A percentile compares a stretch with the other conserved stretches of the same genome.
Evolutionary conservation across 2,329 filamentous ascomycete genomes (phyloP).

Genomic region (Colletotrichum coccodes): DNA sequence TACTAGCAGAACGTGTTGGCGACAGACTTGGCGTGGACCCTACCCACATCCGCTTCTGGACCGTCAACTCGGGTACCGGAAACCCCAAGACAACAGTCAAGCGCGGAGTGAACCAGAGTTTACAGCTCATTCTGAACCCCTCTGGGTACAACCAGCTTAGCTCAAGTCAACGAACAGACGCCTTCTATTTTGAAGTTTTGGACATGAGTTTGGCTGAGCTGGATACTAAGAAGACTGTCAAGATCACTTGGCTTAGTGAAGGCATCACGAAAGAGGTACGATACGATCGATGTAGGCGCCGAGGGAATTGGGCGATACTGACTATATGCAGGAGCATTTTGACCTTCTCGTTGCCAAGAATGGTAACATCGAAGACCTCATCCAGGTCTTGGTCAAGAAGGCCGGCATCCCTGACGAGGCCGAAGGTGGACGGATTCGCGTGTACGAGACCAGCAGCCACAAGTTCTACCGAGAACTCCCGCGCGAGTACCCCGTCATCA

Average conservation of each 20-base stretch:
- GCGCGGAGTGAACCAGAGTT: conserved; percentile 74
- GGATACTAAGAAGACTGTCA: conserved; percentile 90
- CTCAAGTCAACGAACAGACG: conserved; percentile 77
- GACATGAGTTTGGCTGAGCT: conserved; percentile 95
- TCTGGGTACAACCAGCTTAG: conserved; percentile 78
- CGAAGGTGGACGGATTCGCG: conserved; percentile 75
- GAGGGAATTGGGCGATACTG: background rate
- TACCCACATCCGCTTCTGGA: conserved; percentile 92
- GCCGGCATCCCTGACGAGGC: conserved; percentile 79
- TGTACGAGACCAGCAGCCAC: conserved; percentile 85
- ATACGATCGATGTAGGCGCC: background rate
- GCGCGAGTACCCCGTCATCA: conserved; percentile 77
- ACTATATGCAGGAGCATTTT: conserved; percentile 68
- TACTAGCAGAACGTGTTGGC: conserved; percentile 84
- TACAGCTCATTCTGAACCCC: conserved; percentile 82
- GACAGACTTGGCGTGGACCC: conserved; percentile 80
- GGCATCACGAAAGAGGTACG: conserved; percentile 89
- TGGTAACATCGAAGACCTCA: conserved; percentile 81
- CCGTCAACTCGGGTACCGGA: conserved; percentile 79
- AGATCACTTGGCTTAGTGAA: conserved; percentile 86
- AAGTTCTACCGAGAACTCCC: conserved; percentile 85
- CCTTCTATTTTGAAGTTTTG: conserved; percentile 90
- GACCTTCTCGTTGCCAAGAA: conserved; percentile 91
- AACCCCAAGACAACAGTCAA: conserved; percentile 84
- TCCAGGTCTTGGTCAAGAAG: conserved; percentile 82